Percentiles rank a stretch among this genome's conserved stretches.
These are phyloP conservation scores for Aciculosporium take DNA, from an alignment of 2,329 filamentous ascomycete species.

Conservation along the genomic window DNA sequence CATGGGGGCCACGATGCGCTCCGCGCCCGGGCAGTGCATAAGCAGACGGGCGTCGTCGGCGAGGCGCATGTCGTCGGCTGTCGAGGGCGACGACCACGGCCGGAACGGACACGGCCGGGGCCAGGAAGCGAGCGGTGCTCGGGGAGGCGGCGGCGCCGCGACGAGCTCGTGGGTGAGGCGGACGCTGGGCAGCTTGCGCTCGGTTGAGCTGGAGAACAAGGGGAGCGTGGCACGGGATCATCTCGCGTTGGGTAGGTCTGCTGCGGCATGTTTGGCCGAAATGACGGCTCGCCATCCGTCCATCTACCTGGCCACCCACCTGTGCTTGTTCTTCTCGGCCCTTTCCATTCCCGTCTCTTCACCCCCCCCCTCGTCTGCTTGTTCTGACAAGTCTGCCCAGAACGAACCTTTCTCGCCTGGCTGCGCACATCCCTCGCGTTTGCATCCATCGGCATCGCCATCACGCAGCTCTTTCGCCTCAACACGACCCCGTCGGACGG, in stretches of 20 bases:
- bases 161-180: conserved; percentile 34
- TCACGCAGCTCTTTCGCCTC: conserved; percentile 74
- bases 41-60: too few species aligned
- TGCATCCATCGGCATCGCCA: conserved; percentile 67
- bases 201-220: conserved; percentile 72
- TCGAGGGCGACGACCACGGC: background rate
- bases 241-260: conserved; percentile 67
- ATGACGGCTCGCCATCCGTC: too few species aligned
- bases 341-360: background rate
- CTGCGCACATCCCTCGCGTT: conserved; percentile 70
- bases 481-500: conserved; percentile 45
- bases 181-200: conserved; percentile 34
- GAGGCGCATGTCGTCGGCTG: too few species aligned
- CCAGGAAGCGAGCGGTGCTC: too few species aligned
- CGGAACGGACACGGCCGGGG: too few species aligned
- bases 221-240: conserved; percentile 74
- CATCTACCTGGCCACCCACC: background rate
- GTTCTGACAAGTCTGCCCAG: too few species aligned
- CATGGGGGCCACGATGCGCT: conserved; percentile 8
- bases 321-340: background rate
- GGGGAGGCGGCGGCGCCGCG: conserved; percentile 10
- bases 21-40: too few species aligned
- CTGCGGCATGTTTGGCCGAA: too few species aligned
- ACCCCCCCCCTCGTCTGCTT: too few species aligned
- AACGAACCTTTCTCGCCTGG: conserved; percentile 77